A percentile compares a stretch with the other conserved stretches of the same genome.
Evolutionary conservation across 441 rosid species (phyloP).

Genomic region (Gossypium aridum): DNA sequence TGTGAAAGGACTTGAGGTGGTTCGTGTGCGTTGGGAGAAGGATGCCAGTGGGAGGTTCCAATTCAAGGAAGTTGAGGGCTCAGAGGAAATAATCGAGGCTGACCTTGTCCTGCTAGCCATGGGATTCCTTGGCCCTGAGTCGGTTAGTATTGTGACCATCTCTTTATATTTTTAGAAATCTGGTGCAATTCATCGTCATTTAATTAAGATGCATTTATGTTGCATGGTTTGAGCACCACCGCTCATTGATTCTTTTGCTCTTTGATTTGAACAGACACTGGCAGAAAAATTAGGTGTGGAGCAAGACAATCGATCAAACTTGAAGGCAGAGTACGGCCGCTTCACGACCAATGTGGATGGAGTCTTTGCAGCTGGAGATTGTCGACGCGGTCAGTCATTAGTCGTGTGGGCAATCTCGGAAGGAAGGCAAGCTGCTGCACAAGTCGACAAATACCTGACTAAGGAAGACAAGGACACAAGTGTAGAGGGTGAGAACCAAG

Average conservation of each 20-base stretch:
- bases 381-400: constrained; percentile 94
- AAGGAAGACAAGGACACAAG: constrained; percentile 19
- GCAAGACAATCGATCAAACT: constrained; percentile 78
- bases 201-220: neutral
- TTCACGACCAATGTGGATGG: constrained; percentile 88
- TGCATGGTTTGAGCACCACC: neutral
- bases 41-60: constrained; percentile 84
- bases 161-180: neutral
- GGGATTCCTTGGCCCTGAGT: constrained; percentile 99
- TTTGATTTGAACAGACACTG: constrained; percentile 44
- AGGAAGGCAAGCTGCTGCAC: constrained; percentile 96
- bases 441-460: constrained; percentile 69
- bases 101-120: constrained; percentile 91
- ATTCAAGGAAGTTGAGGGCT: constrained; percentile 84
- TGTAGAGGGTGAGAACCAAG: constrained; percentile 7
- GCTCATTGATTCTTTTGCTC: neutral
- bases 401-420: constrained; percentile 99
- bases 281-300: constrained; percentile 92
- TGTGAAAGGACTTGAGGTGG: constrained; percentile 83
- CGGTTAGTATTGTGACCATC: constrained; percentile 39
- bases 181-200: neutral
- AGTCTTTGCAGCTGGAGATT: constrained; percentile 96
- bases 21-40: constrained; percentile 82
- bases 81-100: constrained; percentile 80
- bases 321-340: constrained; percentile 94